Conservation (phyloP, 164 flowering plant species). For the Magnolia sinica region DNA sequence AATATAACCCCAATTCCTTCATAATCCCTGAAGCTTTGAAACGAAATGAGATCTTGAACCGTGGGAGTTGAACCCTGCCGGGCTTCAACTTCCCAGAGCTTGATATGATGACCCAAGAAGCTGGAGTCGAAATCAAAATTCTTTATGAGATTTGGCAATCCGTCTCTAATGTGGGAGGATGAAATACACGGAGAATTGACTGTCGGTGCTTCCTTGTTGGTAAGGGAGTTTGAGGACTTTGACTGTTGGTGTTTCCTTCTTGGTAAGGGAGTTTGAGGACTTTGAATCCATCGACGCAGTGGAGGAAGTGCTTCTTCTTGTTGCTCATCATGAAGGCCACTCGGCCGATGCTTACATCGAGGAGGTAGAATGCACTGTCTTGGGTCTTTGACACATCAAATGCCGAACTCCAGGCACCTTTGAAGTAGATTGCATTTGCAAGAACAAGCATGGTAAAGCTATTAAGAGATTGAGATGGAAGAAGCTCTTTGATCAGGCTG, state of each 20-base stretch:
- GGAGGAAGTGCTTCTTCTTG: background rate
- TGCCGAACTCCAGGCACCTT: constrained; percentile 18
- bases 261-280: constrained; percentile 24
- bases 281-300: constrained; percentile 13
- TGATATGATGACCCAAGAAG: constrained; percentile 13
- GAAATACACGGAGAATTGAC: constrained; percentile 23
- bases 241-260: background rate
- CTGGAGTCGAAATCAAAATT: constrained; percentile 6
- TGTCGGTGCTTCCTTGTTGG: background rate
- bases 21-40: constrained; percentile 15
- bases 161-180: constrained; percentile 24
- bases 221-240: constrained; percentile 15
- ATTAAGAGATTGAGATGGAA: constrained; percentile 8
- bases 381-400: constrained; percentile 14
- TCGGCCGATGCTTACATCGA: constrained; percentile 12
- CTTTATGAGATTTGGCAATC: constrained; percentile 12
- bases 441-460: background rate
- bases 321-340: constrained; percentile 30
- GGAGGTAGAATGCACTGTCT: constrained; percentile 23
- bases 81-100: background rate
- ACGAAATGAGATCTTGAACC: constrained; percentile 20
- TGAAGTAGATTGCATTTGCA: constrained; percentile 29
- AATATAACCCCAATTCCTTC: constrained; percentile 9
- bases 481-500: constrained; percentile 17
- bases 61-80: constrained; percentile 16